These are phyloP conservation scores for Petrea volubilis DNA, from an alignment of 257 asterid genomes.

Conservation along the genomic window DNA sequence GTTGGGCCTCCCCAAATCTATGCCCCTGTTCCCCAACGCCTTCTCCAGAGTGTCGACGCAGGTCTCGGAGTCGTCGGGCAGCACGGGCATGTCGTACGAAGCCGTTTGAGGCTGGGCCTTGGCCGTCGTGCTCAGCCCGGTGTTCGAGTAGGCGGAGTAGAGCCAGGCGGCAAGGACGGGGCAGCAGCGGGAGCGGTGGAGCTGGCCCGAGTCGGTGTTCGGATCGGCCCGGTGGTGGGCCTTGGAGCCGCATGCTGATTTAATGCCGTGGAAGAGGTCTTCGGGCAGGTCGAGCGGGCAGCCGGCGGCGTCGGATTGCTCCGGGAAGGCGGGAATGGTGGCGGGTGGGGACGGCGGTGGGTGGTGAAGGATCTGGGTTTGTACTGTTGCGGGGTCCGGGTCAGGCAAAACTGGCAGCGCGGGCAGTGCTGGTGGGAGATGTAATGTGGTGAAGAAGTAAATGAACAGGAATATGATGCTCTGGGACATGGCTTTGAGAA, in stretches of 20 bases:
- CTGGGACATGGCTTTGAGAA: constrained; percentile 53
- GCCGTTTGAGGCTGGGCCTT: constrained; percentile 39
- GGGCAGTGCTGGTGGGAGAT: constrained; percentile 18
- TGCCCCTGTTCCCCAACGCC: constrained; percentile 60
- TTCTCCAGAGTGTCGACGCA: constrained; percentile 78
- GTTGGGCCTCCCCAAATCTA: constrained; percentile 57
- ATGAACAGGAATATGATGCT: constrained; percentile 29
- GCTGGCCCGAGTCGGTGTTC: constrained; percentile 39
- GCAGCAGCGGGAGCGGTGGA: constrained; percentile 85
- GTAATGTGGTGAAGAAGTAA: constrained; percentile 33
- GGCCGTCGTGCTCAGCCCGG: constrained; percentile 52
- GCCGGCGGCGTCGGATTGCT: constrained; percentile 61
- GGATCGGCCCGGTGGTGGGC: constrained; percentile 43
- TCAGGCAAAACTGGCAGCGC: constrained; percentile 56
- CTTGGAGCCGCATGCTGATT: constrained; percentile 66
- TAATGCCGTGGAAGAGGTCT: constrained; percentile 62
- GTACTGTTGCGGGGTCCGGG: constrained; percentile 58
- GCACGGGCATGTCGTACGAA: constrained; percentile 78
- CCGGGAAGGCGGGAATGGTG: constrained; percentile 97
- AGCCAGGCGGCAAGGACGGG: constrained; percentile 93
- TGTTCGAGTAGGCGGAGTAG: constrained; percentile 79
- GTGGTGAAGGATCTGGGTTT: constrained; percentile 53
- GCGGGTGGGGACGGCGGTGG: constrained; percentile 50
- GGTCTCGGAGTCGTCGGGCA: constrained; percentile 90
- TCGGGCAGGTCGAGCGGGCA: constrained; percentile 85